These are phyloP conservation scores for Metschnikowia dekortorum DNA, from an alignment of 805 yeast species.

Conservation along the genomic window DNA sequence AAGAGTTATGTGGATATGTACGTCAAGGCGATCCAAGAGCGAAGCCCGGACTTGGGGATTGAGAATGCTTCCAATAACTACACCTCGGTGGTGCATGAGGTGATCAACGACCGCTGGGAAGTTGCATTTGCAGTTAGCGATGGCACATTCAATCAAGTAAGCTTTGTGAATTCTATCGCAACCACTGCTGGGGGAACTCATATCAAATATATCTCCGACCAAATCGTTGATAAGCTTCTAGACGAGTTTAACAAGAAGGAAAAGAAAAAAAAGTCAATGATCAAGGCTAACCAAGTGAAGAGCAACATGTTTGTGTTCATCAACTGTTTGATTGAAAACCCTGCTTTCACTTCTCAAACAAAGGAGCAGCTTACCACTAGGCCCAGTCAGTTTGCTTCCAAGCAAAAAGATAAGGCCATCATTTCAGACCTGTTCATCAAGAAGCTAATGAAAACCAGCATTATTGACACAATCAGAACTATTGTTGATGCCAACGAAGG, in stretches of 20 bases:
- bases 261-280: constrained; percentile 61
- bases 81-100: constrained; percentile 66
- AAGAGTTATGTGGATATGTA: constrained; percentile 87
- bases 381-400: constrained; percentile 82
- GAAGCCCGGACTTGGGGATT: constrained; percentile 30
- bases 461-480: constrained; percentile 70
- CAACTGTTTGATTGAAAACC: constrained; percentile 91
- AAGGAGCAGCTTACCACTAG: constrained; percentile 93
- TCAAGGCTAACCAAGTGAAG: constrained; percentile 84
- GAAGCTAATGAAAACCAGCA: constrained; percentile 61
- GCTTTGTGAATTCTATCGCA: constrained; percentile 96
- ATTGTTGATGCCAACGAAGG: constrained; percentile 88
- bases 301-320: constrained; percentile 87
- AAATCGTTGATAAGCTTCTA: constrained; percentile 70
- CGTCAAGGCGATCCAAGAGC: constrained; percentile 65
- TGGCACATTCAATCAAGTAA: constrained; percentile 85
- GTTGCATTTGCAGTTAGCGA: constrained; percentile 92
- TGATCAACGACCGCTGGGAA: constrained; percentile 89
- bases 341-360: constrained; percentile 96
- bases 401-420: constrained; percentile 49
- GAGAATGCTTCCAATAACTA: constrained; percentile 32
- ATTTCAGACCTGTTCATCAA: constrained; percentile 74
- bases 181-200: constrained; percentile 98
- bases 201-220: constrained; percentile 80
- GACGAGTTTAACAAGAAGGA: constrained; percentile 63